phyloP scores from a whole-genome alignment of 2,329 filamentous ascomycete genomes.

The Penicillium sp. region DNA sequence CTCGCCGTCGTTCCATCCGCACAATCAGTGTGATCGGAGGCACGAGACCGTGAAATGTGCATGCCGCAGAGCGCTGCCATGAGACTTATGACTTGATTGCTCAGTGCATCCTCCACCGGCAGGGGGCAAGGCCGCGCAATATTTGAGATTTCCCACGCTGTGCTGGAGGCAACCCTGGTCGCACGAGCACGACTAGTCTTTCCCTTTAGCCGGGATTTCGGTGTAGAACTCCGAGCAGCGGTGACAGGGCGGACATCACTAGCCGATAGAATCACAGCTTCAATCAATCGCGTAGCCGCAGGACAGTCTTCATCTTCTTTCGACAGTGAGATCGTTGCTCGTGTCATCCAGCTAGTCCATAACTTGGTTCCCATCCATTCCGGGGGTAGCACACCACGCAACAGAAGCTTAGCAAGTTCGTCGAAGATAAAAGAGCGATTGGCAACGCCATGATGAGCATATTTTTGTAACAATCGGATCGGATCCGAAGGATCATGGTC shows the following conservation, averaged over 20 bases:
- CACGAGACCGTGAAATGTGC: conserved; percentile 34
- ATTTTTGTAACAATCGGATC: conserved; percentile 32
- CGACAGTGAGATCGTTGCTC: conserved; percentile 39
- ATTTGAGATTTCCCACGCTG: conserved; percentile 1
- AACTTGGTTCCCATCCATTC: conserved; percentile 43
- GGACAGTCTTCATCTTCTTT: conserved; percentile 34
- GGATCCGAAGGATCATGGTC: conserved; percentile 23
- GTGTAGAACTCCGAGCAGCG: not conserved
- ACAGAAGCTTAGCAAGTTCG: conserved; percentile 36
- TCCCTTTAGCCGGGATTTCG: not conserved
- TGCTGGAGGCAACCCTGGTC: conserved; percentile 21
- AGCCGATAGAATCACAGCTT: conserved; percentile 35
- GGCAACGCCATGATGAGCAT: conserved; percentile 19
- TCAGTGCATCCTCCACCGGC: conserved; percentile 37
- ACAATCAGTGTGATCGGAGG: conserved; percentile 10
- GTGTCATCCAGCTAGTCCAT: conserved; percentile 38
- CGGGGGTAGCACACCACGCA: conserved; percentile 32
- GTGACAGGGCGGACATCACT: conserved; percentile 14
- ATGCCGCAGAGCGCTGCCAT: conserved; percentile 38
- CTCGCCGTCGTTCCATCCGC: conserved; percentile 24
- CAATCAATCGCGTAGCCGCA: conserved; percentile 32
- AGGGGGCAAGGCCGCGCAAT: conserved; percentile 28
- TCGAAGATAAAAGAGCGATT: conserved; percentile 33
- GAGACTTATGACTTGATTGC: conserved; percentile 37
- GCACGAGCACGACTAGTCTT: conserved; percentile 5